These are phyloP conservation scores for Oryza brachyantha DNA, from an alignment of 176 grass and related monocot species.

Conservation along the genomic window DNA sequence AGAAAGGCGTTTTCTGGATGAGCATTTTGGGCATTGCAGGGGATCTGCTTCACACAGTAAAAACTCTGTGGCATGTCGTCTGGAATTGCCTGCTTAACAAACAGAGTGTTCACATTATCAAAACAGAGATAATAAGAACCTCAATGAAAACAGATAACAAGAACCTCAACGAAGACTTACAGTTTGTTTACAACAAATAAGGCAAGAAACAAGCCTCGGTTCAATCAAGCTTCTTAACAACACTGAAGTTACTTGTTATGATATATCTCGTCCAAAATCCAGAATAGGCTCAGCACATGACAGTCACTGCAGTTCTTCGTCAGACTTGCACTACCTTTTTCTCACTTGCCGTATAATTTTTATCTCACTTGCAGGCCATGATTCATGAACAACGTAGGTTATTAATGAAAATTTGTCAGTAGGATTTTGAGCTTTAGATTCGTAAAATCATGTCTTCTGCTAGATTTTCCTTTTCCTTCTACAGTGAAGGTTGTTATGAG, in stretches of 20 bases:
- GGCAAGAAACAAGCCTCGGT: neutral
- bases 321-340: neutral
- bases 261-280: neutral
- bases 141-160: neutral
- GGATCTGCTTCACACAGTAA: neutral
- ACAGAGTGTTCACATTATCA: neutral
- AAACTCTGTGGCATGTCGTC: neutral
- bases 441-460: constrained; percentile 1
- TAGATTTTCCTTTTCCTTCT: constrained; percentile 15
- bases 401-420: constrained; percentile 24
- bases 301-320: constrained; percentile 4
- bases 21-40: neutral
- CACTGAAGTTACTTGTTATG: neutral
- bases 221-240: constrained; percentile 17
- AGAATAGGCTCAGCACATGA: neutral
- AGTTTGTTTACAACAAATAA: constrained; percentile 3
- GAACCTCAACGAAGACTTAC: neutral
- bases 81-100: neutral
- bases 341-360: neutral
- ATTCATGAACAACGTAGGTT: neutral
- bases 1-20: neutral
- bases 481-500: constrained; percentile 11
- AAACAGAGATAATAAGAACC: neutral
- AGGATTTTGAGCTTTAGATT: neutral
- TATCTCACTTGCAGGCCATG: neutral